phyloP scores from a whole-genome alignment of 768 basidiomycete species.

The Russula emetica region DNA sequence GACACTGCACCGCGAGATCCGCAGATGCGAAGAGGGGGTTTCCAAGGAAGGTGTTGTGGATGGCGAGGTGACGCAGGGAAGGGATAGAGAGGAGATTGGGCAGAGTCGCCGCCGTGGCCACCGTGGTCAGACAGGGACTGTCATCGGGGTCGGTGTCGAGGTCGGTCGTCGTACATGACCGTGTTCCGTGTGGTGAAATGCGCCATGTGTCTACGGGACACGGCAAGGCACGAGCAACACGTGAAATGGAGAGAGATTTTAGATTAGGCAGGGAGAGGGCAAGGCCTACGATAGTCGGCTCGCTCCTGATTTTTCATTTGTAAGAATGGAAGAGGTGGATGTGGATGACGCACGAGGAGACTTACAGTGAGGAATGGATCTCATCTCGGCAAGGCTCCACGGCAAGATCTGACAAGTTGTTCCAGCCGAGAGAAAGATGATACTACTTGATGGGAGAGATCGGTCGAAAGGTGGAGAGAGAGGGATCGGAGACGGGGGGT shows the following conservation, averaged over 20 bases:
- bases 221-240: slow-evolving; percentile 20
- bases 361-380: slow-evolving; percentile 18
- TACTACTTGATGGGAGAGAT: slow-evolving; percentile 18
- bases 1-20: not conserved
- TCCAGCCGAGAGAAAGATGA: slow-evolving; percentile 16
- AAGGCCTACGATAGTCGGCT: slow-evolving; percentile 22
- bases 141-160: not conserved
- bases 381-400: slow-evolving; percentile 23
- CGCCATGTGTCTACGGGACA: slow-evolving; percentile 4
- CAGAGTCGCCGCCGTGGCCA: not conserved
- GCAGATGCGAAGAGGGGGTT: slow-evolving; percentile 22
- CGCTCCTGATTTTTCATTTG: slow-evolving; percentile 11
- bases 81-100: slow-evolving; percentile 22
- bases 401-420: slow-evolving; percentile 22
- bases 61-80: slow-evolving; percentile 22
- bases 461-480: slow-evolving; percentile 23
- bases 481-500: slow-evolving; percentile 22
- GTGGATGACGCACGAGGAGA: slow-evolving; percentile 13
- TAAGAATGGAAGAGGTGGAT: slow-evolving; percentile 7
- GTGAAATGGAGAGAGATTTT: slow-evolving; percentile 23
- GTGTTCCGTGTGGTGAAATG: not conserved
- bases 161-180: not conserved
- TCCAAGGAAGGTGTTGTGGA: slow-evolving; percentile 25
- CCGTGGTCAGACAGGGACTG: not conserved
- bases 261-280: slow-evolving; percentile 25